Base-by-base conservation (phyloP, 1,284 basidiomycete genomes). In the Vanrija sp. region DNA sequence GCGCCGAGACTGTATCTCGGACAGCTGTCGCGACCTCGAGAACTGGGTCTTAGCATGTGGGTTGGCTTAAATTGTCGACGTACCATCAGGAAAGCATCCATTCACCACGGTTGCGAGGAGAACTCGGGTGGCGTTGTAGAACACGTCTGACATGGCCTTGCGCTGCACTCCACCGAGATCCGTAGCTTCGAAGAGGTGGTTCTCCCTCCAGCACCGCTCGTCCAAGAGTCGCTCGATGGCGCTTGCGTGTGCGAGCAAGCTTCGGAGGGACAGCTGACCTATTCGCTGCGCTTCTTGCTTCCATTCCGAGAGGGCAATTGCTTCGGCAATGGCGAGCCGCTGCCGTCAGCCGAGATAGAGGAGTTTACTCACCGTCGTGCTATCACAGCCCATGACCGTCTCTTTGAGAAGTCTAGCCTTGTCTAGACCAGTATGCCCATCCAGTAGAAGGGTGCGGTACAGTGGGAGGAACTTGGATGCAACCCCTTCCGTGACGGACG, bases 371-470 rank as follows among this genome's bases (percentile, higher is more conserved):
- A 67, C 65, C 6, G 66, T 68, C 0, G 65, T 68, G 74, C 87
- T 87, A 65, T 88, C 86, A 78, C 87, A 89, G n/a, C 89, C 88
- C 88, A 90, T 90, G 9, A 87, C 82, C 42, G 81, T 79, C 72
- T 88, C 80, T 87, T 89, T 89, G 25, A 83, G 80, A 49, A 85
- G 71, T 2, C 42, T 19, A 2, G n/a, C 40, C 9, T 38, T 19
- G 16, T 39, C 46, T 1, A 21, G 72, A 80, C 54, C 67, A 55
- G 77, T 68, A 42, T 51, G 19, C 16, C 52, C 58, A 16, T 69
- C 71, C 69, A 85, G 88, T 43, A 90, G 76, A 14, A 74, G 71
- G 34, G 34, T 21, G 6, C 81, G 78, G 65, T 88, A 86, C 34
- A 81, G 78, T 0, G 70, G 48, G 25, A 86, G 71, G 68, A 89